Evolutionary conservation across 495 filamentous ascomycete genomes (phyloP), one percentile per base, ranked within the genome.

Genomic region (Aspergillus diversus): DNA sequence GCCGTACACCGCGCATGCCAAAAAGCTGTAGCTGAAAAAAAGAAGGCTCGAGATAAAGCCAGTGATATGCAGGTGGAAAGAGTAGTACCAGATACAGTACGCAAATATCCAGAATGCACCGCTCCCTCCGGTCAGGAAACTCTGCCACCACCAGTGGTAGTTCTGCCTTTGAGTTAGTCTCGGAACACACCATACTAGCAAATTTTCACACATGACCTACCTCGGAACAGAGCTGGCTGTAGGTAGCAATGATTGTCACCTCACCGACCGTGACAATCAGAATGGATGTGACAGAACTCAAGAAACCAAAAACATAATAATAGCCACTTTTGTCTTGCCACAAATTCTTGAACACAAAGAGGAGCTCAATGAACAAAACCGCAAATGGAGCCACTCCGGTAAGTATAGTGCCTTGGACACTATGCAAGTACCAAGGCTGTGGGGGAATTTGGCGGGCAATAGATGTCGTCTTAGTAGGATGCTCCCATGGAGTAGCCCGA

Each of bases 81-180:
- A 83, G 77, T 92, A 97, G 77, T 96, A 97, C 87, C 90, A 97
- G 49, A 89, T 79, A 69, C 90, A 91, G 74, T 96, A 97, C 43
- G 85, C 68, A 71, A 94, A 96, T 43, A 97, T 87, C 93, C 93
- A 97, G 63, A 92, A 74, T 3, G 89, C 86, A 64, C 87, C 90
- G 67, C 89, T 88, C 55, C 89, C 89, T 47, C 93, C 93, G 15
- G 93, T 85, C 42, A 92, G 74, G 79, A 97, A 95, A 65, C 89
- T 92, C 71, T 92, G 90, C 92, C 92, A 97, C 92, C 91, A 96
- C 93, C 93, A 97, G 72, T 95, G 84, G 74, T 96, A 92, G 72
- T 97, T 94, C 87, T 93, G 51, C 9, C 16, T 21, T 58, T 32
- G 27, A 33, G 67, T 76, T 58, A 74, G 67, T 54, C 42, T 55